These are phyloP conservation scores for Colletotrichum navitas DNA, from an alignment of 2,329 filamentous ascomycete species.

Conservation along the genomic window DNA sequence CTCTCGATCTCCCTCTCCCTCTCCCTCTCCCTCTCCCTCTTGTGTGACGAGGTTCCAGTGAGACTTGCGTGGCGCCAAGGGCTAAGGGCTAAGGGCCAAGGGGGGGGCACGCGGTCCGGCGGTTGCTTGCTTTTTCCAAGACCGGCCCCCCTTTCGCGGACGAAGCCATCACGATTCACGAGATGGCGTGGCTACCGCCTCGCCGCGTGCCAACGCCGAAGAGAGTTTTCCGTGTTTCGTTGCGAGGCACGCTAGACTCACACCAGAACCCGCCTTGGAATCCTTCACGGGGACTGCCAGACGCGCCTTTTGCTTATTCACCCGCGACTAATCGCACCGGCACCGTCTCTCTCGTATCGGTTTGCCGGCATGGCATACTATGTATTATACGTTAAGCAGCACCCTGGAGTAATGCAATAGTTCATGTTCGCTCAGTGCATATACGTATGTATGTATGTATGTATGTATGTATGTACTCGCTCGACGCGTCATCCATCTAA, in stretches of 20 bases:
- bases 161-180: conserved; percentile 29
- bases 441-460: no score
- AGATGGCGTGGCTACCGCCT: conserved; percentile 18
- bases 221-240: conserved; percentile 28
- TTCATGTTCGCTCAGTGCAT: no score
- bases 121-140: conserved; percentile 36
- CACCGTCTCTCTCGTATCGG: no score
- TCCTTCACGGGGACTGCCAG: conserved; percentile 26
- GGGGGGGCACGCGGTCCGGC: background rate
- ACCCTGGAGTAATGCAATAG: no score
- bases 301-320: background rate
- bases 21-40: background rate
- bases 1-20: no score
- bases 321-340: conserved; percentile 17
- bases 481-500: background rate
- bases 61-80: conserved; percentile 25
- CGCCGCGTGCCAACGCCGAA: conserved; percentile 37
- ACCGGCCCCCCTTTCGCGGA: conserved; percentile 1
- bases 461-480: no score
- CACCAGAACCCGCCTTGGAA: conserved; percentile 40
- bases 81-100: background rate
- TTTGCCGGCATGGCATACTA: background rate
- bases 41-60: conserved; percentile 17
- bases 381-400: no score
- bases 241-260: conserved; percentile 39